Percentiles rank a stretch among this genome's conserved stretches.
These are phyloP conservation scores for Paraphaeosphaeria minitans DNA, from an alignment of 2,329 filamentous ascomycete species.

Conservation along the genomic window DNA sequence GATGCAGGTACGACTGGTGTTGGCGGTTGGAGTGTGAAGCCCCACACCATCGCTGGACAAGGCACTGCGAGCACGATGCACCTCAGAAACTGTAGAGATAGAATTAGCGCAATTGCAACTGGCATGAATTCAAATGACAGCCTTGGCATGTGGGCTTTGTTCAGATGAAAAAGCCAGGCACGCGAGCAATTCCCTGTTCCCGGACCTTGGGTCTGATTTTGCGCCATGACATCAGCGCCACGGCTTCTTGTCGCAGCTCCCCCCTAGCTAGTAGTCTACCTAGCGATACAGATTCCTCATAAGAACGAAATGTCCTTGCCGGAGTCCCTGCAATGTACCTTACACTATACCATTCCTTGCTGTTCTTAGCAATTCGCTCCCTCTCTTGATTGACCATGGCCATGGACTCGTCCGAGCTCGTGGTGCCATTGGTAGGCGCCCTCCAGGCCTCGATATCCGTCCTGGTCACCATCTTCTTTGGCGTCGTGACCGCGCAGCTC, in stretches of 20 bases:
- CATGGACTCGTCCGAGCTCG: constrained; percentile 32
- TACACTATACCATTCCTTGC: background rate
- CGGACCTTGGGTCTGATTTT: background rate
- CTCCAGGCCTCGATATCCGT: constrained; percentile 62
- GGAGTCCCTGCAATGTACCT: background rate
- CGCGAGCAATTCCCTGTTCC: constrained; percentile 7
- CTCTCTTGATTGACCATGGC: constrained; percentile 22
- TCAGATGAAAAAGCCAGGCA: background rate
- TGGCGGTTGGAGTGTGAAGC: background rate
- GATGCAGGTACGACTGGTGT: background rate
- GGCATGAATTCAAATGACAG: background rate
- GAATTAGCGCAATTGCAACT: background rate
- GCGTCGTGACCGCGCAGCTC: constrained; percentile 57
- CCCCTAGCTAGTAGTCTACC: too few species aligned
- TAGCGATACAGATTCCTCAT: background rate
- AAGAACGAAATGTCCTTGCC: constrained; percentile 5
- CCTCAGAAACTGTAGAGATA: background rate
- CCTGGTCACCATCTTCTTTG: constrained; percentile 53
- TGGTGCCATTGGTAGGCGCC: constrained; percentile 56
- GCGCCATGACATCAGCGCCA: background rate
- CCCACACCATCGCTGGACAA: background rate
- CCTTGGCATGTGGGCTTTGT: background rate
- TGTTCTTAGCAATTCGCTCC: background rate
- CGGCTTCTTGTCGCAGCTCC: background rate
- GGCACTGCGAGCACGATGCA: background rate